A percentile compares a stretch with the other conserved stretches of the same genome.
phyloP scores from a whole-genome alignment of 371 early-diverging fungal genomes.

The Mycotypha africana region DNA sequence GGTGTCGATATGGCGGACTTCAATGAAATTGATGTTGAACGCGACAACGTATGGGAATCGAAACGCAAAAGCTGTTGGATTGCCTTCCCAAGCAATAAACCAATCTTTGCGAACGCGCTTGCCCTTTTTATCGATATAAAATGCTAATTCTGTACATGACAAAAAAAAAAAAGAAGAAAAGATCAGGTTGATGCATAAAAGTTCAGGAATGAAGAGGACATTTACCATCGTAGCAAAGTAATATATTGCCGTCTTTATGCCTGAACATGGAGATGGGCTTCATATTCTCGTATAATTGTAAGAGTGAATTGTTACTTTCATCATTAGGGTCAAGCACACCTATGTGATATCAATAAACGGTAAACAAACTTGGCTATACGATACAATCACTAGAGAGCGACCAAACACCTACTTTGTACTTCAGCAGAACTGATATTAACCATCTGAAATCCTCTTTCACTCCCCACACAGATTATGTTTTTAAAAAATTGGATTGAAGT shows the following conservation, averaged over 20 bases:
- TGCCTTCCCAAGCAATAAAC: constrained; percentile 75
- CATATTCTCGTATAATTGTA: constrained; percentile 22
- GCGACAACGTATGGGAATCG: constrained; percentile 82
- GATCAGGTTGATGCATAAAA: background rate
- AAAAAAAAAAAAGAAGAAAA: background rate
- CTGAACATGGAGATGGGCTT: constrained; percentile 84
- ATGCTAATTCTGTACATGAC: constrained; percentile 71
- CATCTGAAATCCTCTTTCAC: constrained; percentile 90
- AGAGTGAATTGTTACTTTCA: constrained; percentile 23
- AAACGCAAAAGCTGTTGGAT: constrained; percentile 70
- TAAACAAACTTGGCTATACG: no score
- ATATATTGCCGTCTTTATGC: constrained; percentile 67
- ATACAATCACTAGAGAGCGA: background rate
- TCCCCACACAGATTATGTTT: constrained; percentile 88
- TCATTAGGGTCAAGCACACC: constrained; percentile 46
- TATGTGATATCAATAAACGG: constrained; percentile 2
- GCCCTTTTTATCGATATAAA: constrained; percentile 89
- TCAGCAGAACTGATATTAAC: constrained; percentile 80
- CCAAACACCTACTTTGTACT: constrained; percentile 41
- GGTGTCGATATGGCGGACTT: constrained; percentile 80
- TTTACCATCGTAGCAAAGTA: constrained; percentile 84
- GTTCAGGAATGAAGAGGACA: no score
- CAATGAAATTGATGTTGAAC: constrained; percentile 83
- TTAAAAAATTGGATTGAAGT: constrained; percentile 81
- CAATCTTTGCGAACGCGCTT: constrained; percentile 66